Evolutionary conservation across 2,329 filamentous ascomycete species (phyloP).

Genomic region (Penicillium sp.): DNA sequence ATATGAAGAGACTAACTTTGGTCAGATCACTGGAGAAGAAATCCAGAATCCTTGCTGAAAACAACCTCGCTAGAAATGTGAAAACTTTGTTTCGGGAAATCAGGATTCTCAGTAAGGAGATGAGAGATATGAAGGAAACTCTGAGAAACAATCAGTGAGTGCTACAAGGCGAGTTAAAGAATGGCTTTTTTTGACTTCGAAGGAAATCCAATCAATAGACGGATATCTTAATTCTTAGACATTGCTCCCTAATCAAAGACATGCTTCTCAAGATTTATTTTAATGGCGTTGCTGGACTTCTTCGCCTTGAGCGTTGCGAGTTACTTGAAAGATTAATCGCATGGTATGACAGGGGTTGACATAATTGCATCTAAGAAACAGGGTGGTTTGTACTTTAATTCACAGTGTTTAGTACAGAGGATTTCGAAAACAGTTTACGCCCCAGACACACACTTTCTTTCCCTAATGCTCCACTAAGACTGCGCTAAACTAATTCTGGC

Average conservation of each 20-base stretch:
- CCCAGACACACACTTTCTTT: too few relatives aligned
- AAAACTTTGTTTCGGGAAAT: neutral
- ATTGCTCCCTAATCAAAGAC: neutral
- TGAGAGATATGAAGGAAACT: neutral
- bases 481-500: too few relatives aligned
- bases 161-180: neutral
- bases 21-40: neutral
- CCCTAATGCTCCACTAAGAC: too few relatives aligned
- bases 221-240: neutral
- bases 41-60: neutral
- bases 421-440: too few relatives aligned
- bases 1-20: neutral
- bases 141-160: neutral
- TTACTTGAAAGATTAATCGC: neutral
- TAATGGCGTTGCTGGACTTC: neutral
- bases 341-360: neutral
- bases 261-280: neutral
- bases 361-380: neutral
- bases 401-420: neutral
- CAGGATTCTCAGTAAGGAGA: neutral
- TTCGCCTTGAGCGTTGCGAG: neutral
- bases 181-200: neutral
- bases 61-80: neutral
- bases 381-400: neutral
- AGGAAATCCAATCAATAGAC: neutral